Evolutionary conservation across 139 green algal genomes (phyloP), one percentile per base, ranked within the genome.

Genomic region (Klebsormidium nitens): DNA sequence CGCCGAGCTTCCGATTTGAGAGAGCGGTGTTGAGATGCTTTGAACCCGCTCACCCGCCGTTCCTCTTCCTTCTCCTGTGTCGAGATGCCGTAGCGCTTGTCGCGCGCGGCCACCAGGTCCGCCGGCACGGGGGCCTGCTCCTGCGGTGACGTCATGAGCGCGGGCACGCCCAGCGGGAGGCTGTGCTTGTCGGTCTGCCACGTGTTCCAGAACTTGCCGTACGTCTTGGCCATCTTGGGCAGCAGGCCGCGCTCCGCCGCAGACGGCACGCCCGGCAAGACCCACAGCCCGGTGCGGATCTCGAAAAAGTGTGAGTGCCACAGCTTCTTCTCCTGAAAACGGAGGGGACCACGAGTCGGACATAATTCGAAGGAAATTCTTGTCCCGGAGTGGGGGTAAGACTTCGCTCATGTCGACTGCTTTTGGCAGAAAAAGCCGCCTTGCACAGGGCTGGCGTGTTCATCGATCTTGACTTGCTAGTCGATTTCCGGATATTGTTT

Each of bases 151-250:
- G 64, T 11, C 70, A 77, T 77, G 14, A 77, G 52, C 3, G 61
- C 62, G 1, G 70, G 70, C 17, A 62, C 47, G 14, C 70, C 70
- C 14, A 77, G 36, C 34, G 70, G 70, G n/a, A 77, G 56, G 2
- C 26, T 66, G 49, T 77, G 62, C 5, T 62, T 23, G 36, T 77
- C 70, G 31, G 50, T 49, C 23, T 77, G 70, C 70, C 70, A 77
- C 0, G 64, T 75, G 28, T 59, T 37, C 70, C 70, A 77, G 38
- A 77, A 77, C 4, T 77, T 77, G 14, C 70, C 70, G 34, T 77
- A 77, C 8, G 70, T 75, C 38, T 46, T 72, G 0, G 66, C 61
- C 14, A 76, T 23, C 34, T 34, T 46, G 34, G 74, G 36, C 35
- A 75, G 64, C 52, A 50, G 2, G 2, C 5, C 11, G 3, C 31